Base-by-base conservation (phyloP, 768 basidiomycete genomes). In the Leucocoprinus leucothites region DNA sequence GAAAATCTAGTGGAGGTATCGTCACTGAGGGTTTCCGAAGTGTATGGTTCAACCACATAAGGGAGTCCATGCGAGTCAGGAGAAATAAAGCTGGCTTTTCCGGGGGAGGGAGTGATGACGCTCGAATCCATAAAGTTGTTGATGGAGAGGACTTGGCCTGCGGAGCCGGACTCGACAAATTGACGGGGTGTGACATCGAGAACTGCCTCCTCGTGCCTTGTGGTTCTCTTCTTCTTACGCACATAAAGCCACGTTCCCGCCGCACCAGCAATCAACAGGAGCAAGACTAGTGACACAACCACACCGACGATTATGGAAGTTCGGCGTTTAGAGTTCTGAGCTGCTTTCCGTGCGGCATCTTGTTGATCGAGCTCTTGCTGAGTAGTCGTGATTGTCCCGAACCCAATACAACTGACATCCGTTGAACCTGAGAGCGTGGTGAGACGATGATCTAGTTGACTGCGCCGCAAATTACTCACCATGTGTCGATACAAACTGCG, bases 301-400 rank as follows among this genome's bases (percentile, higher is more conserved):
- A 73, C 65, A 1, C 69, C 74, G 6, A 67, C 66, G 22, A 69
- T 63, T 31, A 70, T 60, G 5, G 60, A 50, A 24, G 60, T 59
- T 21, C 62, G 65, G 2, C 48, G 46, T 36, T 62, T 48, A 42
- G 56, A 16, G n/a, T 53, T 22, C 9, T 34, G n/a, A 1, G 35
- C 42, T 2, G 21, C 34, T 24, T 53, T 47, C 7, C 54, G 16
- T 57, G 59, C 58, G 3, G 51, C 55, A 14, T 57, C 61, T 26
- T 59, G 46, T 25, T 58, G 34, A 22, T 51, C 28, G 28, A 59
- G 54, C 35, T 41, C 22, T 16, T 61, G 58, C 9, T 64, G 55
- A 35, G 64, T 71, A 3, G 64, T 61, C 26, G 63, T 64, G 0
- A 56, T 35, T 3, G 67, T 68, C 21, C 63, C 57, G 0, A 69